Evolutionary conservation across 305 asterid species (phyloP).

Genomic region (Caryopteris hybrid): DNA sequence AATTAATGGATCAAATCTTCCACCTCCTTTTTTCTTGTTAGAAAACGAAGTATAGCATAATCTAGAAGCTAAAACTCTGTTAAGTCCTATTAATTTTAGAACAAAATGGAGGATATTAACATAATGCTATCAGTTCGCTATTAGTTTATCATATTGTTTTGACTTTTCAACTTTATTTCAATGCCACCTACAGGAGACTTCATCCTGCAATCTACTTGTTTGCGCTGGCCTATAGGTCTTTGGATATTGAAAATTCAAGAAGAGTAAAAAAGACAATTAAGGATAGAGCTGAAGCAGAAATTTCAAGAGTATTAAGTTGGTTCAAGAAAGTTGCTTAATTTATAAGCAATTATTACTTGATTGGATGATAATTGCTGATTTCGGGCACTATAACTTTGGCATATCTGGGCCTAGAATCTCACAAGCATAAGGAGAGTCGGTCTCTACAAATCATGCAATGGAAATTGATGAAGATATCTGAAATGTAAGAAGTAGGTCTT

Average conservation of each 20-base stretch:
- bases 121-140: not conserved
- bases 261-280: slow-evolving; percentile 45
- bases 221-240: slow-evolving; percentile 82
- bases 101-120: not conserved
- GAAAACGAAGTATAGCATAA: not conserved
- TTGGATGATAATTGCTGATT: slow-evolving; percentile 19
- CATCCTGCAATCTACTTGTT: slow-evolving; percentile 93
- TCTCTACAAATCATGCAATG: slow-evolving; percentile 3
- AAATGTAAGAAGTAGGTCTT: slow-evolving; percentile 6
- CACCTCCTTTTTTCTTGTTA: not conserved
- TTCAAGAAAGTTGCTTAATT: slow-evolving; percentile 43
- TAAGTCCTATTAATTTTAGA: not conserved
- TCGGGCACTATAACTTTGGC: not conserved
- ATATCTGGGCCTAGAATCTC: not conserved
- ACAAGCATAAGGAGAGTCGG: slow-evolving; percentile 3
- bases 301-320: slow-evolving; percentile 55
- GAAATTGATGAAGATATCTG: slow-evolving; percentile 15
- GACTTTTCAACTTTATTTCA: slow-evolving; percentile 4
- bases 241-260: slow-evolving; percentile 72
- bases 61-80: not conserved
- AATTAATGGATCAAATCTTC: not conserved
- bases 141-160: slow-evolving; percentile 5
- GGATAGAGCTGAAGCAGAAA: slow-evolving; percentile 52
- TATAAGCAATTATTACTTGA: slow-evolving; percentile 7
- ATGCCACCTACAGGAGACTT: slow-evolving; percentile 66